These are phyloP conservation scores for Euphorbia tirucalli DNA, from an alignment of 345 rosid genomes.

Conservation along the genomic window DNA sequence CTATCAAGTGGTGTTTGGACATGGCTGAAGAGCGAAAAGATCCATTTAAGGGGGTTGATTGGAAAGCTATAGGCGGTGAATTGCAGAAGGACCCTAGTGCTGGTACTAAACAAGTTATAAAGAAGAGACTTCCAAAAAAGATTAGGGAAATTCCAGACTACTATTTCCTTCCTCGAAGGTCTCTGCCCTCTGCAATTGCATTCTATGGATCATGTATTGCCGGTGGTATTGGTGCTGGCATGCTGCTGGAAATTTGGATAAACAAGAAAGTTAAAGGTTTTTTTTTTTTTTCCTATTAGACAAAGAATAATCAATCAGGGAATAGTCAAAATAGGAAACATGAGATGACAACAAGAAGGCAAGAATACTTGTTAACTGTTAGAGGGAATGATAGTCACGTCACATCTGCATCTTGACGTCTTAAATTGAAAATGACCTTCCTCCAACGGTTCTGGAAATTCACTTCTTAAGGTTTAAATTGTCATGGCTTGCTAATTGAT, in stretches of 20 bases:
- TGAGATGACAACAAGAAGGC: too few species aligned
- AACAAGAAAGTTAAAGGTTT: conserved; percentile 77
- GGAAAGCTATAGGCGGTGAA: conserved; percentile 68
- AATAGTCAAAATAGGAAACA: background rate
- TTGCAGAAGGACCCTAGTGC: conserved; percentile 62
- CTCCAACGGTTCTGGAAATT: background rate
- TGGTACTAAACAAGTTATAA: conserved; percentile 42
- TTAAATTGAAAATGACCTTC: background rate
- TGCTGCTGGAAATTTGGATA: conserved; percentile 84
- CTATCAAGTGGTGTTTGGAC: background rate
- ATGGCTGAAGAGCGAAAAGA: conserved; percentile 71
- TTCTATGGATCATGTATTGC: conserved; percentile 78
- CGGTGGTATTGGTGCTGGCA: conserved; percentile 87
- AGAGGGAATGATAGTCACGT: background rate
- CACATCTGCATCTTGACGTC: too few species aligned
- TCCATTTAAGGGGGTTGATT: conserved; percentile 85
- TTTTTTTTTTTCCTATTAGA: background rate
- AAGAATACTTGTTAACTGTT: background rate
- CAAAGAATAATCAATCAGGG: background rate
- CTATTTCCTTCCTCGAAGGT: conserved; percentile 80
- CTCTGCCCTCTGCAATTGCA: conserved; percentile 55
- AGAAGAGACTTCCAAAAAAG: conserved; percentile 74
- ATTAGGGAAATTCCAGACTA: conserved; percentile 83
- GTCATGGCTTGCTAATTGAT: background rate
- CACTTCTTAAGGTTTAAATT: background rate